These are phyloP conservation scores for Pelargonium nanum DNA, from an alignment of 345 rosid species.

Conservation along the genomic window DNA sequence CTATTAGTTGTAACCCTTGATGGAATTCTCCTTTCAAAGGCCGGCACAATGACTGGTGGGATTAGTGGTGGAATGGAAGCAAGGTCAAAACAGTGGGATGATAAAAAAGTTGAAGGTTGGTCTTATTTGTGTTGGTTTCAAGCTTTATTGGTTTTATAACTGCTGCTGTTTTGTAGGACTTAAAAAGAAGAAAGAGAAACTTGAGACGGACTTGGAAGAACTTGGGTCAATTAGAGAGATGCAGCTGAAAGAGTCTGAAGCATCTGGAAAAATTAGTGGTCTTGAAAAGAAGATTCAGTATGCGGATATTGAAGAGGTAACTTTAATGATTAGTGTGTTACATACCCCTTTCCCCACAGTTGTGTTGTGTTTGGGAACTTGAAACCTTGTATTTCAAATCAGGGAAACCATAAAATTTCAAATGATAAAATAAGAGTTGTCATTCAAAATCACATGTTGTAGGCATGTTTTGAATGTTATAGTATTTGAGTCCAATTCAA, in stretches of 20 bases:
- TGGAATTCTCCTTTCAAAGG: slow-evolving; percentile 81
- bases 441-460: too few relatives aligned
- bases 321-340: background rate
- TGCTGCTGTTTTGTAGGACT: slow-evolving; percentile 38
- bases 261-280: slow-evolving; percentile 87
- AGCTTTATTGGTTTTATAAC: background rate
- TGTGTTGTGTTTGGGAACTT: too few relatives aligned
- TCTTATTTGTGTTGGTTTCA: slow-evolving; percentile 10
- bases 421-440: too few relatives aligned
- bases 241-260: slow-evolving; percentile 87
- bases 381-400: too few relatives aligned
- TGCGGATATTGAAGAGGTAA: slow-evolving; percentile 92
- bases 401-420: too few relatives aligned
- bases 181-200: slow-evolving; percentile 65
- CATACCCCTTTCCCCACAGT: background rate
- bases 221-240: slow-evolving; percentile 92
- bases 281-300: slow-evolving; percentile 94
- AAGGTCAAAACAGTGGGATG: slow-evolving; percentile 93
- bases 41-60: slow-evolving; percentile 99
- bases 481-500: too few relatives aligned
- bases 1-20: slow-evolving; percentile 86
- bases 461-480: too few relatives aligned
- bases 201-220: slow-evolving; percentile 67
- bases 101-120: slow-evolving; percentile 82
- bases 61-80: slow-evolving; percentile 99